These are phyloP conservation scores for Penicillium sp. DNA, from an alignment of 2,329 filamentous ascomycete species.

Conservation along the genomic window DNA sequence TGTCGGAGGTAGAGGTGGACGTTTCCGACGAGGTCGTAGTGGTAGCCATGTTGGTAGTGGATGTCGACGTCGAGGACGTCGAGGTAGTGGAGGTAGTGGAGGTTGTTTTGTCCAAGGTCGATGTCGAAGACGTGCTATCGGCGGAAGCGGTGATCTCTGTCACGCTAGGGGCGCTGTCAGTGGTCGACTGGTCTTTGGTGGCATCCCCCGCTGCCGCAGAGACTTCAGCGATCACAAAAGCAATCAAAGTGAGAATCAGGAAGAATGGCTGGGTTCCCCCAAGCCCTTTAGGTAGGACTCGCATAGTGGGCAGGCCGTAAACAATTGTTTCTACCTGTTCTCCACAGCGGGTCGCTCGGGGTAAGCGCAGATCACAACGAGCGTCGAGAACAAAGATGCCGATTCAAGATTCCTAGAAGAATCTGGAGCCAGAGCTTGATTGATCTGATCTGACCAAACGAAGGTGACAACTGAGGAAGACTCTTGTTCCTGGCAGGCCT, in stretches of 20 bases:
- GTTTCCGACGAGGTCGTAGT: conserved; percentile 18
- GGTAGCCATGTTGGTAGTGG: conserved; percentile 16
- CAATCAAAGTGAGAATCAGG: conserved; percentile 14
- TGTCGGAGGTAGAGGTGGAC: conserved; percentile 22
- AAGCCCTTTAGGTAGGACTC: conserved; percentile 14
- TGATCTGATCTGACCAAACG: neutral
- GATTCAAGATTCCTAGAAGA: neutral
- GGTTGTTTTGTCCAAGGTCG: conserved; percentile 13
- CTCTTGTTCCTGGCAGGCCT: conserved; percentile 7
- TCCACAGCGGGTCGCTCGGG: conserved; percentile 23
- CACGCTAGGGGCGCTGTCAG: neutral
- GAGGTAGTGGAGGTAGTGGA: conserved; percentile 13
- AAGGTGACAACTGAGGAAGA: conserved; percentile 1
- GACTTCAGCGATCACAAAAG: conserved; percentile 15
- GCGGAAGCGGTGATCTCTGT: conserved; percentile 20
- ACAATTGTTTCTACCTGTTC: conserved; percentile 17
- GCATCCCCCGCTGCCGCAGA: conserved; percentile 18
- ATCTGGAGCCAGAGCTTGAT: neutral
- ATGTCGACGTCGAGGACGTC: conserved; percentile 13
- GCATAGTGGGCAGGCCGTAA: conserved; percentile 17
- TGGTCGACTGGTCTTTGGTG: conserved; percentile 17
- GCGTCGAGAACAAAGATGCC: conserved; percentile 8
- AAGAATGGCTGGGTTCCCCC: conserved; percentile 13
- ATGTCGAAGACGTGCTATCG: conserved; percentile 19
- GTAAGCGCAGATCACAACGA: conserved; percentile 15